Evolutionary conservation across 2,329 filamentous ascomycete genomes (phyloP).

Genomic region (Penicillium olsonii): DNA sequence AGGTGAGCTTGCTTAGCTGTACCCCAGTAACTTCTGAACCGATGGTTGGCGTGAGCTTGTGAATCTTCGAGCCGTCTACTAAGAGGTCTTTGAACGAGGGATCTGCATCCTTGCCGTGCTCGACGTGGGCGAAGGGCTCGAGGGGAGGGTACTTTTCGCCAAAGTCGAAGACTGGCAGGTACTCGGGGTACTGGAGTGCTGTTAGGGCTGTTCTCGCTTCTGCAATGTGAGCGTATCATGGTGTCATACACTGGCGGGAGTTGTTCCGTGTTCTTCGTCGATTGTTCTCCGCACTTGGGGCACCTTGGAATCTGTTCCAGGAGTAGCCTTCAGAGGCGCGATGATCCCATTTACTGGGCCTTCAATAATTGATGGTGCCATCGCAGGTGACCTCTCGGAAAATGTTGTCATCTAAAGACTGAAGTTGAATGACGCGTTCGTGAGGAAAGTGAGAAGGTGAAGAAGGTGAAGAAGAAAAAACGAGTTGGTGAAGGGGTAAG

Average conservation of each 20-base stretch:
- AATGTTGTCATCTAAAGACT: too few relatives aligned
- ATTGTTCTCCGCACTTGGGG: constrained; percentile 21
- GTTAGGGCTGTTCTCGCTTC: background rate
- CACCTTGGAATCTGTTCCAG: constrained; percentile 2
- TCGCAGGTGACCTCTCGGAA: background rate
- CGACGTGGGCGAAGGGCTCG: constrained; percentile 44
- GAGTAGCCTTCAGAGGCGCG: constrained; percentile 15
- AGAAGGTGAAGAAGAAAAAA: too few relatives aligned
- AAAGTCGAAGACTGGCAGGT: constrained; percentile 28
- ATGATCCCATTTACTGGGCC: constrained; percentile 6
- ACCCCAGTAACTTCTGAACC: constrained; percentile 39
- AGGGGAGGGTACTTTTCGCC: constrained; percentile 39
- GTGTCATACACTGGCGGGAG: constrained; percentile 24
- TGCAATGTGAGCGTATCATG: too few relatives aligned
- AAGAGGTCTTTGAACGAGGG: constrained; percentile 47
- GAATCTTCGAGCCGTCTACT: constrained; percentile 19
- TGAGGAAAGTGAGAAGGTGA: too few relatives aligned
- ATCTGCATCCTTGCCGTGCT: constrained; percentile 46
- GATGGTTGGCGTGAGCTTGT: constrained; percentile 34
- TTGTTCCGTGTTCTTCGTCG: constrained; percentile 26
- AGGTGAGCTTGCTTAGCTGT: constrained; percentile 31
- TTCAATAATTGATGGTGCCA: constrained; percentile 24
- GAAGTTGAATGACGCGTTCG: too few relatives aligned
- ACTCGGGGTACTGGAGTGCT: constrained; percentile 24
- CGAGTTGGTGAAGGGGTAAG: too few relatives aligned